A percentile compares a stretch with the other conserved stretches of the same genome.
Evolutionary conservation across 208 protist genomes (phyloP).

Genomic region (Naegleria gruberi): DNA sequence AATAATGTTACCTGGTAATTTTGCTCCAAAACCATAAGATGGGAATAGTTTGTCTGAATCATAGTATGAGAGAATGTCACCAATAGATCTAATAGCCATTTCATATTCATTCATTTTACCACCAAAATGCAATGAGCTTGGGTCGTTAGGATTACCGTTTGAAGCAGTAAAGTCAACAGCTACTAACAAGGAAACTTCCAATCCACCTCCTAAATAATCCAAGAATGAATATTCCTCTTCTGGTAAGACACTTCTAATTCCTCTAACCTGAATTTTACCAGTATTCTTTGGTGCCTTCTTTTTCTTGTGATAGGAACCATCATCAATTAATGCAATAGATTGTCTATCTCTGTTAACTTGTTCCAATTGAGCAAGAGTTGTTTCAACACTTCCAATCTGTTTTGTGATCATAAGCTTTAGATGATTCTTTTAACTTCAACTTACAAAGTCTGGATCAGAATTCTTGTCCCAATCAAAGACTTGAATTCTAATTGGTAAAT

Average conservation of each 20-base stretch:
- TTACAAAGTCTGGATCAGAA: background rate
- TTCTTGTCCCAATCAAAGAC: background rate
- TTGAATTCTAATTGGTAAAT: background rate
- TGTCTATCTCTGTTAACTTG: background rate
- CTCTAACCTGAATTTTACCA: constrained; percentile 10
- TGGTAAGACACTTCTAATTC: background rate
- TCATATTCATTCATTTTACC: constrained; percentile 25
- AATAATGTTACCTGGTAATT: background rate
- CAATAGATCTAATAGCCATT: constrained; percentile 16
- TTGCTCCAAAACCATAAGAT: background rate
- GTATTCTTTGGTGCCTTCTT: background rate
- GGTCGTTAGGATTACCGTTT: constrained; percentile 29
- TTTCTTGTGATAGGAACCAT: background rate
- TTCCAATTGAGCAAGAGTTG: background rate
- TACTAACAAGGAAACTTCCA: constrained; percentile 43
- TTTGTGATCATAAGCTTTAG: background rate
- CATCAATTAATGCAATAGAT: background rate
- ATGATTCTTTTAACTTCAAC: background rate
- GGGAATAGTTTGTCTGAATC: constrained; percentile 25
- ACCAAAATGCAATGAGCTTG: constrained; percentile 26
- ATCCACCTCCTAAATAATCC: constrained; percentile 45
- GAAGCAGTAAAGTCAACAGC: constrained; percentile 32
- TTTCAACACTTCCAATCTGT: background rate
- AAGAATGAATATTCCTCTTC: constrained; percentile 40
- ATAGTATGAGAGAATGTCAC: constrained; percentile 22